A percentile compares a stretch with the other conserved stretches of the same genome.
Evolutionary conservation across 129 eudicot species (phyloP).

Genomic region (Flaveria brownii): DNA sequence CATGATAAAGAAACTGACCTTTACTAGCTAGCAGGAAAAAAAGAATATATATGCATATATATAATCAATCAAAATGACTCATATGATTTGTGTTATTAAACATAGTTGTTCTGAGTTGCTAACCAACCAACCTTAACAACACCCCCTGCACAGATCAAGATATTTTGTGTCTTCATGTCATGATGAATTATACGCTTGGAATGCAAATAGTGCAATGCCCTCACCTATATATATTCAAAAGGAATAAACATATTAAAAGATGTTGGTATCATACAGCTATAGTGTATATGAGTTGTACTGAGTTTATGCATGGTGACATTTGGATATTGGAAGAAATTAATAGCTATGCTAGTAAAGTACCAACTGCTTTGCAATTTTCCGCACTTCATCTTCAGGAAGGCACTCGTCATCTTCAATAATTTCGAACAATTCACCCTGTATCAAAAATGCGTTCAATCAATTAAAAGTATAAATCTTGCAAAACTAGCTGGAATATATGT

Average conservation of each 20-base stretch:
- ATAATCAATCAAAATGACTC: neutral
- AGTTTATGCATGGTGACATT: neutral
- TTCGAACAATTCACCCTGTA: conserved; percentile 90
- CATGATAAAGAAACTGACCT: too few species aligned
- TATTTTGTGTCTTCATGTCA: conserved; percentile 96
- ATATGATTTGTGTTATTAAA: neutral
- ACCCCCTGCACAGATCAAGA: conserved; percentile 83
- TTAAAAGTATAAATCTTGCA: neutral
- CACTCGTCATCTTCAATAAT: conserved; percentile 89
- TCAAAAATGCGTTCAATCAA: conserved; percentile 4
- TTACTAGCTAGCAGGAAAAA: too few species aligned
- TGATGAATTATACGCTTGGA: conserved; percentile 95
- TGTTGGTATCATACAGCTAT: neutral
- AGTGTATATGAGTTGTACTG: too few species aligned
- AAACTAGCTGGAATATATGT: too few species aligned
- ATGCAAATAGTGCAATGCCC: conserved; percentile 89
- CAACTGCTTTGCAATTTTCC: conserved; percentile 91
- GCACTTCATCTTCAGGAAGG: conserved; percentile 94
- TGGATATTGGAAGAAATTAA: conserved; percentile 12
- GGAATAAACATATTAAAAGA: conserved; percentile 9
- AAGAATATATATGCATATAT: too few species aligned
- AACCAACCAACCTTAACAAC: conserved; percentile 65
- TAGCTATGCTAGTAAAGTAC: conserved; percentile 36
- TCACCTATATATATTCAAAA: conserved; percentile 54
- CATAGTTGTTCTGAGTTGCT: neutral